Base-by-base conservation (phyloP, 345 rosid species). In the Pistacia integerrima region DNA sequence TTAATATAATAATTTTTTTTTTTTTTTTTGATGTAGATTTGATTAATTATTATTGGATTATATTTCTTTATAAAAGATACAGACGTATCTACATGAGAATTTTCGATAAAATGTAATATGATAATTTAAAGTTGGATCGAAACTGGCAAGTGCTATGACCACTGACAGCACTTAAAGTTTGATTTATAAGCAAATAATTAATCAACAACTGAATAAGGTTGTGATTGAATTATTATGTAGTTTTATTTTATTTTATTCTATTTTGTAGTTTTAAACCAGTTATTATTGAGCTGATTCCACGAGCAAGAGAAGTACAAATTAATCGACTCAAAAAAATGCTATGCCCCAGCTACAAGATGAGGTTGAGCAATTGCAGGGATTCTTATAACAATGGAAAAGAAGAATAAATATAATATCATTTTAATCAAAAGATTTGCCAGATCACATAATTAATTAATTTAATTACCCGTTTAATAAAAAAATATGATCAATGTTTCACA, bases 381-480 rank as follows among this genome's bases (percentile, higher is more conserved):
- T 28, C 28, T 20, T 12, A 35, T 52, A 3, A 70, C 5, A 52
- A 18, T 18, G 12, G 6, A 57, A 36, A 36, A 4, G 18, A 11
- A 33, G n/a, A 5, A 11, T 16, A 16, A 52, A 30, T 3, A 14
- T n/a, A 18, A 20, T 55, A 58, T 25, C 67, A 46, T 22, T 41
- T 62, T 33, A 25, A 73, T 51, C 49, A 51, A 73, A 63, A 62
- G 61, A 73, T 73, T 62, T 73, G 9, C 60, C 51, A 63, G 48
- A 33, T 73, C 69, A 62, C 44, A 36, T 41, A 72, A 72, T 60
- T 51, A 28, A 7, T 54, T 54, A 13, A 54, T 16, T 13, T 54
- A 54, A 54, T 54, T 14, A 52, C 2, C 68, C 25, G 25, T 25
- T 25, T 25, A 25, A 25, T 25, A 25, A 25, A 25, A 25, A 49